phyloP scores from a whole-genome alignment of 116 monocot genomes.

The Zostera marina region DNA sequence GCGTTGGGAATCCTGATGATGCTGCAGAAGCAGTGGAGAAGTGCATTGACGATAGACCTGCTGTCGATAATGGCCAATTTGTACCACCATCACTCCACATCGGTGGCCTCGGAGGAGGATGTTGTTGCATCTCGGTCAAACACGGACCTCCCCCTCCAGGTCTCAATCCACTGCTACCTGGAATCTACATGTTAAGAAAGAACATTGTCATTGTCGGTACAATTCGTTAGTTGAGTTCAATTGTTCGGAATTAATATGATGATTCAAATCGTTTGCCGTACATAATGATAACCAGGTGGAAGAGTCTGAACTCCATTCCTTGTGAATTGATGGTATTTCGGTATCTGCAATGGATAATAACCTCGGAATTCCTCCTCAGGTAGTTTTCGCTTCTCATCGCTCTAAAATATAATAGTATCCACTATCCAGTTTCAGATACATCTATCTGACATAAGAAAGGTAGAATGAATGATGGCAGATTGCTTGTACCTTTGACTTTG shows the following conservation, averaged over 20 bases:
- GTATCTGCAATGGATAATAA: background rate
- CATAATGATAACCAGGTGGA: no score
- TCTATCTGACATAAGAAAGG: no score
- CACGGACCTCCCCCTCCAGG: conserved; percentile 8
- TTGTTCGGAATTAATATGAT: no score
- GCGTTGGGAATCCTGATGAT: conserved; percentile 74
- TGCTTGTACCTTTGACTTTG: conserved; percentile 28
- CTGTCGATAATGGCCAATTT: conserved; percentile 1
- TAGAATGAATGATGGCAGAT: no score
- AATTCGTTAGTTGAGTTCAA: no score
- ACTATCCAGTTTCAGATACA: background rate
- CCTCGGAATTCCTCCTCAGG: conserved; percentile 12
- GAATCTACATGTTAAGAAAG: background rate
- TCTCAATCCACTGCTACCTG: conserved; percentile 14
- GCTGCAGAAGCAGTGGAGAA: conserved; percentile 31
- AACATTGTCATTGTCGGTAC: no score
- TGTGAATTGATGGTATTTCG: background rate
- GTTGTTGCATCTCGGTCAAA: conserved; percentile 10
- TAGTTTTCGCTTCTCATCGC: conserved; percentile 25
- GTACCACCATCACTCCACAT: conserved; percentile 2
- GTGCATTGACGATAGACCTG: no score
- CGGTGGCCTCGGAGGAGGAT: conserved; percentile 5
- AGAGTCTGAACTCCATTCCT: background rate
- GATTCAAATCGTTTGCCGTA: no score
- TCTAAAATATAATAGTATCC: conserved; percentile 5